Percentiles rank a stretch among this genome's conserved stretches.
These are phyloP conservation scores for Pelargonium citronellum DNA, from an alignment of 441 rosid genomes.

Conservation along the genomic window DNA sequence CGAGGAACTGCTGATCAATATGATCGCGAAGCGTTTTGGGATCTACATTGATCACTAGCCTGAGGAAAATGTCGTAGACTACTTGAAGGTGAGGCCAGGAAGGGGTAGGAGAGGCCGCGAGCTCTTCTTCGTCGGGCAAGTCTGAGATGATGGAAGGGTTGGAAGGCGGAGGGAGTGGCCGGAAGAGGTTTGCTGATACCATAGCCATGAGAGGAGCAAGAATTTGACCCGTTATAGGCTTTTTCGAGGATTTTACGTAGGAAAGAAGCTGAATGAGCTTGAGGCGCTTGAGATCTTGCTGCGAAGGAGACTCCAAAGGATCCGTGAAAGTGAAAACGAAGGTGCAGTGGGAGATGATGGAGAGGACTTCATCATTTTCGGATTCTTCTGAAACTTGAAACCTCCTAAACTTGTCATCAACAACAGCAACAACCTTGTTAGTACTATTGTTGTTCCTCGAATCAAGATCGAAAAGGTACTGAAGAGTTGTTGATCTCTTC, in stretches of 20 bases:
- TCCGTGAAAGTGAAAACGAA: constrained; percentile 63
- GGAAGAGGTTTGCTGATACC: constrained; percentile 59
- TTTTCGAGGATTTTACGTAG: constrained; percentile 45
- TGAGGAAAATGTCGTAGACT: constrained; percentile 43
- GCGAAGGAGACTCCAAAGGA: constrained; percentile 56
- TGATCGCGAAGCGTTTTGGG: constrained; percentile 71
- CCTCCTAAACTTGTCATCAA: not conserved
- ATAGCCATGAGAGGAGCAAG: constrained; percentile 68
- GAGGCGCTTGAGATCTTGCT: constrained; percentile 77
- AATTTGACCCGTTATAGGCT: constrained; percentile 52
- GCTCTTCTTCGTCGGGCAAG: constrained; percentile 63
- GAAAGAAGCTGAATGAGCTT: constrained; percentile 72
- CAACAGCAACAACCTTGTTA: not conserved
- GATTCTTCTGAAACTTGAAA: constrained; percentile 18
- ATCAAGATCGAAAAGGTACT: constrained; percentile 37
- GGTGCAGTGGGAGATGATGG: constrained; percentile 41
- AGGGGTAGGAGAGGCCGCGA: constrained; percentile 49
- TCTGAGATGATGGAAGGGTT: constrained; percentile 47
- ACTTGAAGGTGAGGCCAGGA: constrained; percentile 20
- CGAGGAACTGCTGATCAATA: constrained; percentile 69
- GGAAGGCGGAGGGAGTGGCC: constrained; percentile 48
- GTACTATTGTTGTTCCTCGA: constrained; percentile 11
- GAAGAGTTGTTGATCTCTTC: constrained; percentile 32
- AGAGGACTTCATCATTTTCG: constrained; percentile 32
- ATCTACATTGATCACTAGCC: constrained; percentile 74